Conservation (phyloP, 768 basidiomycete species). For the Lentinula guzmanii region DNA sequence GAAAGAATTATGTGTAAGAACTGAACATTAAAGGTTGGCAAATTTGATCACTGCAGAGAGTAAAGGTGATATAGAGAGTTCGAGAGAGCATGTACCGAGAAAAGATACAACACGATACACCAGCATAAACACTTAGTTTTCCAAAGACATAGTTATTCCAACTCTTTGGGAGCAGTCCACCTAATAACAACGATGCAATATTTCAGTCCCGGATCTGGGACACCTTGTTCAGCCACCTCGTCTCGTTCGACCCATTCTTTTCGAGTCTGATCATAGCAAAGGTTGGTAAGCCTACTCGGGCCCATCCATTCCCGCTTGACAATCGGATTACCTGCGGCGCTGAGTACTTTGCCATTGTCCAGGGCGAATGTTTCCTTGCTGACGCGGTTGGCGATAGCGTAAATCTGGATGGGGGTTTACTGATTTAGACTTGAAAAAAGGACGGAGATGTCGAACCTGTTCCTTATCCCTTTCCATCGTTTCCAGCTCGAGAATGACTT, state of each 20-base stretch:
- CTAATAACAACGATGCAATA: neutral
- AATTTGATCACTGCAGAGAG: too few relatives aligned
- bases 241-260: neutral
- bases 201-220: constrained; percentile 3
- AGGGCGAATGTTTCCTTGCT: neutral
- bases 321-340: neutral
- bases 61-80: too few relatives aligned
- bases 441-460: constrained; percentile 5
- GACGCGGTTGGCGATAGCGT: constrained; percentile 2
- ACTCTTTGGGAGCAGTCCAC: neutral
- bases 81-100: too few relatives aligned
- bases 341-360: neutral
- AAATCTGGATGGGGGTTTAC: neutral
- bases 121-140: too few relatives aligned
- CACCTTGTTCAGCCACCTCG: neutral
- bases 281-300: neutral
- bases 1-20: too few relatives aligned
- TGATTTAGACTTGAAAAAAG: neutral
- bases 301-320: constrained; percentile 11
- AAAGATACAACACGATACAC: too few relatives aligned
- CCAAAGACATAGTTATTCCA: neutral
- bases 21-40: too few relatives aligned
- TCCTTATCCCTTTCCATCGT: constrained; percentile 16
- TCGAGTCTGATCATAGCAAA: neutral
- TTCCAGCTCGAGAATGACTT: constrained; percentile 19